Percentiles rank a stretch among this genome's conserved stretches.
phyloP scores from a whole-genome alignment of 2,329 filamentous ascomycete genomes.

The Fusarium sp. region DNA sequence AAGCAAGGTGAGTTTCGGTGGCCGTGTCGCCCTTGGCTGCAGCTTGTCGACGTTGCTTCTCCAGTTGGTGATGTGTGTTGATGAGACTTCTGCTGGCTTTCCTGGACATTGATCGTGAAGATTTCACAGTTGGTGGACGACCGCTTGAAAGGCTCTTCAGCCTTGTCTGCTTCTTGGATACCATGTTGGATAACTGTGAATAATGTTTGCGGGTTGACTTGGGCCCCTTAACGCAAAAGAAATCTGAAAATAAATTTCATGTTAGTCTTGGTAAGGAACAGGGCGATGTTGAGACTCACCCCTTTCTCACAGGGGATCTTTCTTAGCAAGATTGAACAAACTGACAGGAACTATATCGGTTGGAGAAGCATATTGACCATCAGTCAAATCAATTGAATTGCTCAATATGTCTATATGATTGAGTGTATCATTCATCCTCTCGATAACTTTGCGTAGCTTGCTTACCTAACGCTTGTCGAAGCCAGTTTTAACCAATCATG shows the following conservation, averaged over 20 bases:
- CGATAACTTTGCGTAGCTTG: background rate
- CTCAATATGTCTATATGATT: background rate
- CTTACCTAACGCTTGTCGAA: background rate
- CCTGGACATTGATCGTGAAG: constrained; percentile 68
- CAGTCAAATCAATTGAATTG: background rate
- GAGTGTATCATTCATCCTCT: background rate
- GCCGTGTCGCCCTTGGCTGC: constrained; percentile 61
- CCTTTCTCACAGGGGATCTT: background rate
- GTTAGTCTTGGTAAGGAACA: constrained; percentile 21
- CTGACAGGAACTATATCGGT: background rate
- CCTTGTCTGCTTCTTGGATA: constrained; percentile 57
- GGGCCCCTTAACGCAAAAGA: background rate
- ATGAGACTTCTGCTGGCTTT: constrained; percentile 73
- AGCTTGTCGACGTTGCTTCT: constrained; percentile 71
- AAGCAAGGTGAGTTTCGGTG: constrained; percentile 58
- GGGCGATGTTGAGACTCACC: constrained; percentile 3
- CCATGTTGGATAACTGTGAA: constrained; percentile 51
- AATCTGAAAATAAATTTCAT: constrained; percentile 25
- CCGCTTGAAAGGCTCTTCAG: constrained; percentile 60
- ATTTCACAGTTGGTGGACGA: constrained; percentile 66
- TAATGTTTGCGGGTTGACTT: background rate
- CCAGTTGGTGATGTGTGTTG: constrained; percentile 72
- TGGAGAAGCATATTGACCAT: background rate
- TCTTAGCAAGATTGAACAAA: too few species aligned
- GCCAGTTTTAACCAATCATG: constrained; percentile 6